A percentile compares a stretch with the other conserved stretches of the same genome.
Conservation (phyloP, 805 yeast genomes). For the Cyberlindnera maclurae region DNA sequence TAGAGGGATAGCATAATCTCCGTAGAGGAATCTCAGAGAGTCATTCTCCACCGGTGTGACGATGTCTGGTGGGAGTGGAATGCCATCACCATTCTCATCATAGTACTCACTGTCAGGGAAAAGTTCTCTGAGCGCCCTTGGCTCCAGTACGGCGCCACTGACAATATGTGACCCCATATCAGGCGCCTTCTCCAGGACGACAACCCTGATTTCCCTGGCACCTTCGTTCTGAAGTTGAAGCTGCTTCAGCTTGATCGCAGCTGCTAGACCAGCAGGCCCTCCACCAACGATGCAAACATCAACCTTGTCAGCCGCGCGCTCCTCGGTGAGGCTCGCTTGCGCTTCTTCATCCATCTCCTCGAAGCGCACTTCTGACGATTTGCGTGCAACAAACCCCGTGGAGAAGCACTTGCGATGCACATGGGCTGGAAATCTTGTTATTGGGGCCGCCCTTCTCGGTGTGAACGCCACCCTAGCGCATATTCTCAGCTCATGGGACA, state of each 20-base stretch:
- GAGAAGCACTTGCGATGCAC: constrained; percentile 4
- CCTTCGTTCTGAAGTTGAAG: constrained; percentile 51
- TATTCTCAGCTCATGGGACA: too few relatives aligned
- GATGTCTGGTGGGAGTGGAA: constrained; percentile 72
- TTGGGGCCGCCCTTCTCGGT: too few relatives aligned
- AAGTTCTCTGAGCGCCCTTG: constrained; percentile 77
- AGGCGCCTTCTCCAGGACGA: constrained; percentile 85
- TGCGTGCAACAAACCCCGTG: background rate
- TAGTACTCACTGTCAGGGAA: constrained; percentile 60
- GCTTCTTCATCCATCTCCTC: constrained; percentile 34
- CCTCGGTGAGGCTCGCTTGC: constrained; percentile 43
- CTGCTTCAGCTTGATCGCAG: constrained; percentile 87
- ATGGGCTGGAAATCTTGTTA: too few relatives aligned
- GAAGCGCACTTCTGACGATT: constrained; percentile 23
- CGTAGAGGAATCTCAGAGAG: constrained; percentile 62
- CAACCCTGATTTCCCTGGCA: constrained; percentile 72
- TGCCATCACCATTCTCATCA: constrained; percentile 45
- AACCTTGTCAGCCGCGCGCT: constrained; percentile 76
- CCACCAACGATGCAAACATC: constrained; percentile 97
- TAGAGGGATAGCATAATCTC: constrained; percentile 53
- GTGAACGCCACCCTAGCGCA: too few relatives aligned
- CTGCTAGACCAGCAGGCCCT: constrained; percentile 94
- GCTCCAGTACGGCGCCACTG: constrained; percentile 93
- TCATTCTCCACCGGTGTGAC: constrained; percentile 73
- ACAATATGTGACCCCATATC: constrained; percentile 91